Evolutionary conservation across 2,329 filamentous ascomycete species (phyloP).

Genomic region (Spiromastix sp.): DNA sequence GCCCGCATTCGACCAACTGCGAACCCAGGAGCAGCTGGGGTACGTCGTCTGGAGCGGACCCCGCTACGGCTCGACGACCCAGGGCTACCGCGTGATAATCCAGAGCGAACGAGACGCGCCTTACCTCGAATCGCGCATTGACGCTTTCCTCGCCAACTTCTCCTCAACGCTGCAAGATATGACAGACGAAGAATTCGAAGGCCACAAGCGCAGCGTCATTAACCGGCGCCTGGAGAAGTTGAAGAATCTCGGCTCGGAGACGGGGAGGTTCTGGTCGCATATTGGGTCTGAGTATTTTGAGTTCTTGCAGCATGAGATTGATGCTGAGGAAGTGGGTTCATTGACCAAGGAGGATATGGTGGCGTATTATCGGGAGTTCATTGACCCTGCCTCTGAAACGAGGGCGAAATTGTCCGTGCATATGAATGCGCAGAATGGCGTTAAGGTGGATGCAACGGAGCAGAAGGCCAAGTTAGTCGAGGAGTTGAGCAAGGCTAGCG

Average conservation of each 20-base stretch:
- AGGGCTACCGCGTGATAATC: conserved; percentile 80
- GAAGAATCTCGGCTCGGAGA: conserved; percentile 85
- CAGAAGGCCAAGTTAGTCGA: conserved; percentile 29
- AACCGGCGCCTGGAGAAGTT: conserved; percentile 81
- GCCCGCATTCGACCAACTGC: conserved; percentile 84
- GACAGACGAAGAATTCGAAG: conserved; percentile 75
- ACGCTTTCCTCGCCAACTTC: conserved; percentile 66
- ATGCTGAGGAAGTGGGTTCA: conserved; percentile 62
- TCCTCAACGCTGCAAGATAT: conserved; percentile 59
- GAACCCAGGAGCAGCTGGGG: conserved; percentile 94
- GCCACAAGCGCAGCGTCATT: conserved; percentile 80
- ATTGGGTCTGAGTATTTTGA: conserved; percentile 81
- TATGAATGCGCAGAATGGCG: conserved; percentile 60
- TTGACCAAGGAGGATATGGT: conserved; percentile 72
- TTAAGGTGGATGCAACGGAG: conserved; percentile 23
- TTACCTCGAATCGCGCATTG: conserved; percentile 80
- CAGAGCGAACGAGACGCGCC: conserved; percentile 80
- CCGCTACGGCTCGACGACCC: conserved; percentile 61
- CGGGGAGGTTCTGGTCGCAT: conserved; percentile 70
- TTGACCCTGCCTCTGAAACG: conserved; percentile 60
- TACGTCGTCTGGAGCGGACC: conserved; percentile 88
- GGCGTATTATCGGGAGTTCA: conserved; percentile 65
- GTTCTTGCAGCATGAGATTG: conserved; percentile 70
- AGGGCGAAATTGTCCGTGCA: conserved; percentile 82
- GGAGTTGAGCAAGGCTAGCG: conserved; percentile 37